Conservation (phyloP, 306 rosid genomes). For the Pueraria montana region DNA sequence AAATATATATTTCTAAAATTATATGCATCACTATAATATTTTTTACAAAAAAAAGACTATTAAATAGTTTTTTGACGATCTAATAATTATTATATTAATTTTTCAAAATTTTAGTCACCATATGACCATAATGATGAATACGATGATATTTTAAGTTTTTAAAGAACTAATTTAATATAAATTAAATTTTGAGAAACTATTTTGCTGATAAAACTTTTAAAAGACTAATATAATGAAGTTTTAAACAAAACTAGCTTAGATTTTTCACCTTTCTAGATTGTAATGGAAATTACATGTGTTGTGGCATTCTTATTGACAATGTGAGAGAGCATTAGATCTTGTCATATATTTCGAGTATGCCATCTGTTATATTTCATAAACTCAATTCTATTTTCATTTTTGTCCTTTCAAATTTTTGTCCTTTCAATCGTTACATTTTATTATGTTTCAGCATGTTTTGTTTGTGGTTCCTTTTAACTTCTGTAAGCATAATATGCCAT, state of each 20-base stretch:
- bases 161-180: neutral
- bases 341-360: constrained; percentile 29
- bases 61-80: neutral
- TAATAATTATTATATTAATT: neutral
- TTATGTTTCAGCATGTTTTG: neutral
- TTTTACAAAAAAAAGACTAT: neutral
- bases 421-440: neutral
- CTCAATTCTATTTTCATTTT: neutral
- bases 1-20: neutral
- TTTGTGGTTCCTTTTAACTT: constrained; percentile 7
- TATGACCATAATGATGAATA: neutral
- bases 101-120: neutral
- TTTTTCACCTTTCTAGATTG: constrained; percentile 13
- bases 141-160: neutral
- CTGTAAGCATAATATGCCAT: constrained; percentile 3
- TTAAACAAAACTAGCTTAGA: neutral
- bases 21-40: neutral
- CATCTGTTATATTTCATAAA: constrained; percentile 30
- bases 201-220: neutral
- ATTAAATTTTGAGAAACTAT: neutral
- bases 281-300: neutral
- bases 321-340: constrained; percentile 20
- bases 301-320: constrained; percentile 1
- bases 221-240: neutral
- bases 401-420: neutral